These are phyloP conservation scores for Phytomonas sp. DNA, from an alignment of 208 protist genomes.

Conservation along the genomic window DNA sequence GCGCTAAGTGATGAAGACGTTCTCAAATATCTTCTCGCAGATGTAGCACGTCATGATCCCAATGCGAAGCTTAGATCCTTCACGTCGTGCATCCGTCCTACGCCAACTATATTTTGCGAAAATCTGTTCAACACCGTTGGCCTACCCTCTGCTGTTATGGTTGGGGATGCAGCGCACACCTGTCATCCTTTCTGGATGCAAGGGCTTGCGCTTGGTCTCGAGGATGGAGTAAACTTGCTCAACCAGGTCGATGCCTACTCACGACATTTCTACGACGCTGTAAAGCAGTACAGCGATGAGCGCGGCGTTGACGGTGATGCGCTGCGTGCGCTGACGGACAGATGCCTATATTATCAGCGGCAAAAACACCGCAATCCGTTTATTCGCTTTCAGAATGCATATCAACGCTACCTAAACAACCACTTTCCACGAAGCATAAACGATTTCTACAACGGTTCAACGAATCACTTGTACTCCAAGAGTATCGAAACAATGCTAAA, in stretches of 20 bases:
- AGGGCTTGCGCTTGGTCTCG: conserved; percentile 65
- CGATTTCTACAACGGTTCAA: conserved; percentile 65
- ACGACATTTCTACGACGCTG: conserved; percentile 80
- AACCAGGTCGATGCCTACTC: conserved; percentile 82
- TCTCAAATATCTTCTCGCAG: conserved; percentile 27
- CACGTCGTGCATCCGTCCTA: conserved; percentile 18
- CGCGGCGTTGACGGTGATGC: conserved; percentile 75
- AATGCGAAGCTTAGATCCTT: conserved; percentile 23
- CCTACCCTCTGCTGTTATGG: conserved; percentile 70
- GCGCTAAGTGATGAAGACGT: conserved; percentile 33
- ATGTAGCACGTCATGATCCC: conserved; percentile 19
- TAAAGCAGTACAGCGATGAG: conserved; percentile 83
- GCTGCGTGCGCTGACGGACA: conserved; percentile 75
- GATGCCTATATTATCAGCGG: conserved; percentile 78
- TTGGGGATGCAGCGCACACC: conserved; percentile 76
- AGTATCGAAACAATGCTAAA: conserved; percentile 85
- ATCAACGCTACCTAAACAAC: conserved; percentile 63
- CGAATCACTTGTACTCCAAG: conserved; percentile 78
- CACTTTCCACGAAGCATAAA: conserved; percentile 51
- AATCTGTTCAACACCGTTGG: conserved; percentile 83
- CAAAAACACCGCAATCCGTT: conserved; percentile 73
- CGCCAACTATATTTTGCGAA: conserved; percentile 80
- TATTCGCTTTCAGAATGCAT: conserved; percentile 73
- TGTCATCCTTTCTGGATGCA: conserved; percentile 86
- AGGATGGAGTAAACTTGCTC: conserved; percentile 70